Evolutionary conservation across 352 stramenopile genomes (phyloP).

Genomic region (Globisporangium solare): DNA sequence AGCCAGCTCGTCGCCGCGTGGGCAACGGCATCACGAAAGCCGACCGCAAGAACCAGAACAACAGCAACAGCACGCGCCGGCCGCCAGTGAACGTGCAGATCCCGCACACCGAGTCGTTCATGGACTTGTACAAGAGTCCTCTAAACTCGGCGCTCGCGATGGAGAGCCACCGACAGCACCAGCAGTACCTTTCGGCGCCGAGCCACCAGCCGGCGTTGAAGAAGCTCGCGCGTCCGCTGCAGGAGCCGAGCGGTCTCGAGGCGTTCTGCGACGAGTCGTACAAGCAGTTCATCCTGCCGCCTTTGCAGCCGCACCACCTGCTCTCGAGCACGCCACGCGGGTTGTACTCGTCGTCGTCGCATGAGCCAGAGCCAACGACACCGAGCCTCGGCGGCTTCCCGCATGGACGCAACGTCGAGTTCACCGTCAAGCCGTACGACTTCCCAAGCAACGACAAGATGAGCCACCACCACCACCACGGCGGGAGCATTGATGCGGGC

Average conservation of each 20-base stretch:
- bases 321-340: slow-evolving; percentile 26
- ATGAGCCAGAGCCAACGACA: slow-evolving; percentile 13
- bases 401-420: slow-evolving; percentile 16
- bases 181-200: slow-evolving; percentile 16
- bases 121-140: slow-evolving; percentile 37
- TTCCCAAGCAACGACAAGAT: slow-evolving; percentile 11
- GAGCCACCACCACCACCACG: slow-evolving; percentile 7
- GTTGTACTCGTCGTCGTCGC: slow-evolving; percentile 10
- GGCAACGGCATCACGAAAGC: slow-evolving; percentile 47
- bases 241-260: slow-evolving; percentile 34
- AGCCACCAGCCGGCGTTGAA: slow-evolving; percentile 52
- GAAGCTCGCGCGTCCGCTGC: slow-evolving; percentile 38
- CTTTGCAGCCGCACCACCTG: slow-evolving; percentile 36
- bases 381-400: slow-evolving; percentile 28
- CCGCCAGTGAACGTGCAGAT: slow-evolving; percentile 22
- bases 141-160: slow-evolving; percentile 17
- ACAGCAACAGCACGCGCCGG: not conserved
- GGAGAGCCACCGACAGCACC: slow-evolving; percentile 16
- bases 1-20: slow-evolving; percentile 24
- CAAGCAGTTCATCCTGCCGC: slow-evolving; percentile 47
- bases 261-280: slow-evolving; percentile 42
- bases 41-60: slow-evolving; percentile 24
- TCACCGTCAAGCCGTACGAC: slow-evolving; percentile 31
- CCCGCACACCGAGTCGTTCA: slow-evolving; percentile 28
- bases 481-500: slow-evolving; percentile 24